Evolutionary conservation across 73 alveolate species (phyloP).

Genomic region (Symbiodinium natans): DNA sequence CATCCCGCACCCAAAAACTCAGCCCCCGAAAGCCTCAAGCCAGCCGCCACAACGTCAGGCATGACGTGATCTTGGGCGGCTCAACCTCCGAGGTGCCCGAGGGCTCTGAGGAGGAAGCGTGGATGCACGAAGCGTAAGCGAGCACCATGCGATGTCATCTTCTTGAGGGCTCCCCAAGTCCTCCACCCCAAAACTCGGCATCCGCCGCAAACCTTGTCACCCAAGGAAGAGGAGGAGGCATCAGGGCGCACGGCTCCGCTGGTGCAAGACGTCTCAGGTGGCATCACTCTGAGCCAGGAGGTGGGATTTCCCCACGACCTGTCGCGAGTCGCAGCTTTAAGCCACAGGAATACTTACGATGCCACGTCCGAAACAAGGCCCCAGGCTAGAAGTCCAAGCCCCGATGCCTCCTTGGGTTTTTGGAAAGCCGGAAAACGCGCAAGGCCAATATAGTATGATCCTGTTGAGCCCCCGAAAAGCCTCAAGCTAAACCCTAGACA

Average conservation of each 20-base stretch:
- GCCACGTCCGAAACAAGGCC: too few relatives aligned
- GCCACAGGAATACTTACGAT: too few relatives aligned
- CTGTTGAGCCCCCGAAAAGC: too few relatives aligned
- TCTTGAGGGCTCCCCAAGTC: not conserved
- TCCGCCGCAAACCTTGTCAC: not conserved
- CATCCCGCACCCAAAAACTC: not conserved
- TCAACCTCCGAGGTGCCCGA: not conserved
- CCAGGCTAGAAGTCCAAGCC: too few relatives aligned
- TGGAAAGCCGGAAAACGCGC: too few relatives aligned
- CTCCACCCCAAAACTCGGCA: not conserved
- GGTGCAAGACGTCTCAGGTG: not conserved
- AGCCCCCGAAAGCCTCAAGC: not conserved
- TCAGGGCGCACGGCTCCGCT: not conserved
- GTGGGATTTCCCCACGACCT: too few relatives aligned
- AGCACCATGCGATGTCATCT: too few relatives aligned
- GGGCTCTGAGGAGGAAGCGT: not conserved
- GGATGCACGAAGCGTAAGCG: too few relatives aligned
- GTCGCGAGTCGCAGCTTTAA: too few relatives aligned
- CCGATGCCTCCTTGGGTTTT: too few relatives aligned
- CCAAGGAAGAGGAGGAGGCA: not conserved
- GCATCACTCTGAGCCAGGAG: not conserved
- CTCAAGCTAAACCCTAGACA: too few relatives aligned
- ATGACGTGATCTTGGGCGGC: not conserved
- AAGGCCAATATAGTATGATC: too few relatives aligned
- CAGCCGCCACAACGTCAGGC: not conserved